phyloP scores from a whole-genome alignment of 306 rosid species.

The Malus asiatica region DNA sequence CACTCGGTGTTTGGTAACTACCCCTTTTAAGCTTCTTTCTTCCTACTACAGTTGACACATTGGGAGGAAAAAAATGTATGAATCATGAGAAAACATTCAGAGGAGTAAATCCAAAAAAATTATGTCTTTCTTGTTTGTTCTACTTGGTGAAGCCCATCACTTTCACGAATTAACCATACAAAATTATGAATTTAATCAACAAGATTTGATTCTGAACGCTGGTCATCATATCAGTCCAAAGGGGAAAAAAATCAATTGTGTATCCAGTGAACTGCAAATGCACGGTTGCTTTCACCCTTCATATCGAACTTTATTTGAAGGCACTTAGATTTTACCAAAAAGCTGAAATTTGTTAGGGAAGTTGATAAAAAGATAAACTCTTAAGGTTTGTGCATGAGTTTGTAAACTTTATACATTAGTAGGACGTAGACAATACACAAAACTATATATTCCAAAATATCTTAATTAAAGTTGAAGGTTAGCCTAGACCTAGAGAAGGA shows the following conservation, averaged over 20 bases:
- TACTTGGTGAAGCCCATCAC: not conserved
- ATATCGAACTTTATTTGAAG: not conserved
- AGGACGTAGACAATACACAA: not conserved
- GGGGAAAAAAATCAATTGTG: not conserved
- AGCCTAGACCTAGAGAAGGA: not conserved
- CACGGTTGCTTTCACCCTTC: not conserved
- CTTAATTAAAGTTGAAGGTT: not conserved
- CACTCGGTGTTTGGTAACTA: not conserved
- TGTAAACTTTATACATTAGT: not conserved
- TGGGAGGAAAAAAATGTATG: not conserved
- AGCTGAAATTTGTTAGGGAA: conserved; percentile 2
- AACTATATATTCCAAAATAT: not conserved
- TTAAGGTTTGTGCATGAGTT: not conserved
- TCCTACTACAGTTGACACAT: not conserved
- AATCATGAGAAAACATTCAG: not conserved
- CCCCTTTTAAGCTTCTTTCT: not conserved
- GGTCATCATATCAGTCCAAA: conserved; percentile 1
- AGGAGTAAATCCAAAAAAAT: not conserved
- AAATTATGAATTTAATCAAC: not conserved
- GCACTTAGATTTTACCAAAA: not conserved
- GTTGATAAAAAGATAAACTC: not conserved
- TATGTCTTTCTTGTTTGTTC: not conserved
- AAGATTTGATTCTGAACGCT: not conserved
- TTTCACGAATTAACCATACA: not conserved
- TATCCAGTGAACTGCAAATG: not conserved